Conservation (phyloP, 2,329 filamentous ascomycete genomes). For the Penicillium sp. region DNA sequence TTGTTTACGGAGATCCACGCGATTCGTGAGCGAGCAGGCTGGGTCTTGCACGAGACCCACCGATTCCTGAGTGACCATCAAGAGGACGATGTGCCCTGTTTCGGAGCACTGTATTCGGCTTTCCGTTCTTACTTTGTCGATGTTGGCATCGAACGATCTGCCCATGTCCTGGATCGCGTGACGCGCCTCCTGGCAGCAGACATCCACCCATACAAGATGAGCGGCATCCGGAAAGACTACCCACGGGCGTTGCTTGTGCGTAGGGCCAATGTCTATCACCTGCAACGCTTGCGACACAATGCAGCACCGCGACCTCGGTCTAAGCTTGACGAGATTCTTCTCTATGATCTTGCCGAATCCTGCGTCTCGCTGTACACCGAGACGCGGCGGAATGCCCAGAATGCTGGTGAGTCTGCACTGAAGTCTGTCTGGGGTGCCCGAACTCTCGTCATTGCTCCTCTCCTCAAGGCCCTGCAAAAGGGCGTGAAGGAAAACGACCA, state of each 20-base stretch:
- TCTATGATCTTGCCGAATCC: constrained; percentile 85
- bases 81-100: constrained; percentile 93
- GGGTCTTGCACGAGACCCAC: constrained; percentile 79
- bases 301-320: constrained; percentile 83
- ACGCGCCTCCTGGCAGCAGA: constrained; percentile 81
- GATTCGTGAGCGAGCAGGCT: constrained; percentile 75
- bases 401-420: constrained; percentile 85
- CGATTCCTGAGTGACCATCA: constrained; percentile 77
- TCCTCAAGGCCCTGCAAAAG: constrained; percentile 73
- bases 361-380: constrained; percentile 91
- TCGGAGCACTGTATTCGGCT: constrained; percentile 86
- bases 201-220: constrained; percentile 89
- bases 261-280: constrained; percentile 89
- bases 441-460: constrained; percentile 82
- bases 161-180: constrained; percentile 86
- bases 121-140: constrained; percentile 98
- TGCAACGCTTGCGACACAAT: constrained; percentile 92
- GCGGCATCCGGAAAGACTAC: constrained; percentile 86
- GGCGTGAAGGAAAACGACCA: constrained; percentile 79
- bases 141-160: constrained; percentile 92
- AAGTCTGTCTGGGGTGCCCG: constrained; percentile 87
- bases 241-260: constrained; percentile 89
- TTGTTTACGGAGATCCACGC: constrained; percentile 76
- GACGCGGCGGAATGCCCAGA: constrained; percentile 89
- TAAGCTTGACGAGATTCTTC: constrained; percentile 78